These are phyloP conservation scores for Nakaseomyces sp. DNA, from an alignment of 1,139 yeast genomes.

Conservation along the genomic window DNA sequence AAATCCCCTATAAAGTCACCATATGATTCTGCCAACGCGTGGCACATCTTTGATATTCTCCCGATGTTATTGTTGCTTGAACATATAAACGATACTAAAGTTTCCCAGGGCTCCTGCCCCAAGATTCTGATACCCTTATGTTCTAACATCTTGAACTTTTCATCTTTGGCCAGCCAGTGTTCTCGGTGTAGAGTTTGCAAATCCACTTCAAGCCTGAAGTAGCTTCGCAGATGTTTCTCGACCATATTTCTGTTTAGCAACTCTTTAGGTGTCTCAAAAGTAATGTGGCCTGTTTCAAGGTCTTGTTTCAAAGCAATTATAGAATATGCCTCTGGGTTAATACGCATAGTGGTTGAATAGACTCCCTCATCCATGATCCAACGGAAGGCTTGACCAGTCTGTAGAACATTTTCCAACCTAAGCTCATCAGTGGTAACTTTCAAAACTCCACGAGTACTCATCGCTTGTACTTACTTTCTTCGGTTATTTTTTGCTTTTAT, in stretches of 20 bases:
- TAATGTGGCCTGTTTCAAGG: conserved; percentile 14
- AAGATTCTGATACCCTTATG: conserved; percentile 67
- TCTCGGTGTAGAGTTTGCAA: conserved; percentile 42
- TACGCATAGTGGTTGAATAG: conserved; percentile 21
- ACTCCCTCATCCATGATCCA: conserved; percentile 27
- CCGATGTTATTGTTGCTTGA: conserved; percentile 94
- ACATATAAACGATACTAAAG: conserved; percentile 80
- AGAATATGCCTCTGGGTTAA: conserved; percentile 16
- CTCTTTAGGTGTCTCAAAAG: conserved; percentile 16
- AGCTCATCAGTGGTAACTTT: conserved; percentile 38
- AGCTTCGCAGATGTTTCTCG: conserved; percentile 45
- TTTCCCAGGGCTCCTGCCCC: conserved; percentile 96
- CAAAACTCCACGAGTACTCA: conserved; percentile 6
- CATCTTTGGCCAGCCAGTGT: conserved; percentile 56
- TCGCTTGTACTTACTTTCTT: background rate
- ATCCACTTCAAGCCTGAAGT: conserved; percentile 57
- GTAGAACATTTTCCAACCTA: conserved; percentile 54
- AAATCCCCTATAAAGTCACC: conserved; percentile 54
- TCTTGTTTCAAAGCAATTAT: conserved; percentile 34
- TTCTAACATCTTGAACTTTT: conserved; percentile 35
- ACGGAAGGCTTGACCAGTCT: conserved; percentile 81
- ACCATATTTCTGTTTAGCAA: conserved; percentile 10
- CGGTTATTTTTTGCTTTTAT: too few species aligned
- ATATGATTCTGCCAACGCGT: conserved; percentile 59
- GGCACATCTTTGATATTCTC: conserved; percentile 90